A percentile compares a stretch with the other conserved stretches of the same genome.
Conservation (phyloP, 352 stramenopile species). For the Achlya hypogyna region DNA sequence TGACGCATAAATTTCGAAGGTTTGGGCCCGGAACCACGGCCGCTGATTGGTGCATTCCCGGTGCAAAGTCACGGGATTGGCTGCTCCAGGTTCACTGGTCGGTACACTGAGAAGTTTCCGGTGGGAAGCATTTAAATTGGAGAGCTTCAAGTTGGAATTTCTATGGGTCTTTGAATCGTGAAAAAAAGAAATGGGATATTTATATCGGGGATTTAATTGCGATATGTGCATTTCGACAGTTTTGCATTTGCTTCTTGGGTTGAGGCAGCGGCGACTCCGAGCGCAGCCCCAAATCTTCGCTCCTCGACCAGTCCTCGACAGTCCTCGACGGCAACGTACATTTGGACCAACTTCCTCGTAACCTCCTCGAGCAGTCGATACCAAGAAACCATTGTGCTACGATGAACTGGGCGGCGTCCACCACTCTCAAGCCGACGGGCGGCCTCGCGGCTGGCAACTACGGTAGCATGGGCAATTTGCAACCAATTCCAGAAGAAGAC, state of each 20-base stretch:
- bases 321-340: background rate
- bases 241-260: background rate
- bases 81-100: background rate
- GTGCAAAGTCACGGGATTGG: background rate
- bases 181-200: slow-evolving; percentile 1
- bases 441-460: background rate
- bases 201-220: background rate
- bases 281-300: too few relatives aligned
- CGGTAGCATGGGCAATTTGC: slow-evolving; percentile 12
- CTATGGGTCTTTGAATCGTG: background rate
- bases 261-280: background rate
- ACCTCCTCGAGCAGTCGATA: too few relatives aligned
- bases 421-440: slow-evolving; percentile 5
- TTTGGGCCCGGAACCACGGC: background rate
- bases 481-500: slow-evolving; percentile 19
- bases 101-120: background rate
- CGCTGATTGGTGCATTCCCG: background rate
- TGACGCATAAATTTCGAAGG: background rate
- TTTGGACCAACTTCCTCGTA: background rate
- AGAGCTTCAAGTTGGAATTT: background rate
- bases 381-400: too few relatives aligned
- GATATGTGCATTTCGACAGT: background rate
- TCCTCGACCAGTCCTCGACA: background rate
- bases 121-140: background rate
- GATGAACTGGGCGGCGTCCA: slow-evolving; percentile 13